phyloP scores from a whole-genome alignment of 2,329 filamentous ascomycete species.

The Colletotrichum sp. region DNA sequence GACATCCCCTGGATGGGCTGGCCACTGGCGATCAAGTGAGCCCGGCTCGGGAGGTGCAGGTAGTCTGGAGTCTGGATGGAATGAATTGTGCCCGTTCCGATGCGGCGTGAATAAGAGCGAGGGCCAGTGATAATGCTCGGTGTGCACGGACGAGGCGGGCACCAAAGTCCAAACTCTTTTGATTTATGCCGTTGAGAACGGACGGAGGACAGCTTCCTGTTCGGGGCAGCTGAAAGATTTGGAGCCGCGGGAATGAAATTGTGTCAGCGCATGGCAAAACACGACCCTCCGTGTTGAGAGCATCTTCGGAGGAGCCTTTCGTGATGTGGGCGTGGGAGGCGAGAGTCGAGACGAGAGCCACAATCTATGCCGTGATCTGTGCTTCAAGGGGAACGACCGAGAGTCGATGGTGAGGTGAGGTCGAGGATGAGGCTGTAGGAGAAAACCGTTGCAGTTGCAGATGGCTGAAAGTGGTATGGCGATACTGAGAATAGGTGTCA shows the following conservation, averaged over 20 bases:
- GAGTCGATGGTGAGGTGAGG: neutral
- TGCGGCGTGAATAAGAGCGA: neutral
- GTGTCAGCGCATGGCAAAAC: constrained; percentile 8
- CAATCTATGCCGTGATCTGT: neutral
- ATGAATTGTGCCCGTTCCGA: neutral
- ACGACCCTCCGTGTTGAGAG: neutral
- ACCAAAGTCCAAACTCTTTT: neutral
- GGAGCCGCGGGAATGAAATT: neutral
- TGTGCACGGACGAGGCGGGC: neutral
- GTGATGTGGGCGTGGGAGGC: constrained; percentile 5
- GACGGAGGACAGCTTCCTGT: constrained; percentile 2
- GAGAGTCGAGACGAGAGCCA: neutral
- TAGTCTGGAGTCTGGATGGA: neutral
- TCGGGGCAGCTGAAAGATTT: constrained; percentile 1
- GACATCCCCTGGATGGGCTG: neutral
- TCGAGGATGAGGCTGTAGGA: neutral
- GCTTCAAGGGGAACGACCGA: neutral
- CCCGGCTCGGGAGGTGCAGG: neutral
- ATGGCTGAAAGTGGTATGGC: neutral
- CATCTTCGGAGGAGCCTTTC: neutral
- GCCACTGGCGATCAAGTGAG: neutral
- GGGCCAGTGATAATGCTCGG: neutral
- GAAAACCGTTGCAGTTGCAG: neutral
- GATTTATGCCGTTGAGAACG: constrained; percentile 3
- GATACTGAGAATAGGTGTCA: neutral